Conservation (phyloP, 1,284 basidiomycete species). For the Veloboletus limbatus region DNA sequence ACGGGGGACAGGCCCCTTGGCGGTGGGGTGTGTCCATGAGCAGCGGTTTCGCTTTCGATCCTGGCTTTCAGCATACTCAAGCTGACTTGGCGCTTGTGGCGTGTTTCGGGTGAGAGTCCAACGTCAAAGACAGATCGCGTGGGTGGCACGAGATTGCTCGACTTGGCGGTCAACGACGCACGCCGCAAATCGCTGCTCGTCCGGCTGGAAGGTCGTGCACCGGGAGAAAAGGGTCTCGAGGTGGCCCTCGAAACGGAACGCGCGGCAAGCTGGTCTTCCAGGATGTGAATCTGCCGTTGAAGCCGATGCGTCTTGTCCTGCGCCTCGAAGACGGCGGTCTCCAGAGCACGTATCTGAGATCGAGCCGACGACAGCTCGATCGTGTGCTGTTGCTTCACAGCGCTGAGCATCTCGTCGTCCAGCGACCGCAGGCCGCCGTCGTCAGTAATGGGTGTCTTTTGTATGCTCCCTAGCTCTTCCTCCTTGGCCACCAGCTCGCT, state of each 20-base stretch:
- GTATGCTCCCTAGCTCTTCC: conserved; percentile 55
- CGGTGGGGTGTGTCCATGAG: conserved; percentile 34
- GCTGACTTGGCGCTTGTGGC: conserved; percentile 83
- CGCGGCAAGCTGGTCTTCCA: conserved; percentile 60
- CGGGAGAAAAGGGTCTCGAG: conserved; percentile 42
- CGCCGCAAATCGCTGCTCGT: conserved; percentile 47
- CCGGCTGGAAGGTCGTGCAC: conserved; percentile 49
- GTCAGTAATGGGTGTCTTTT: conserved; percentile 22
- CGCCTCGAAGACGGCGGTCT: conserved; percentile 70
- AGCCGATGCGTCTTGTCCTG: conserved; percentile 66
- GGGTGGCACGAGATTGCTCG: conserved; percentile 37
- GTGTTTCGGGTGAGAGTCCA: conserved; percentile 68
- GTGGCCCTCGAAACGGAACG: conserved; percentile 41
- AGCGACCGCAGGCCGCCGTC: conserved; percentile 43
- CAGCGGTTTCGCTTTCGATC: conserved; percentile 72
- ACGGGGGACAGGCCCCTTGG: conserved; percentile 57
- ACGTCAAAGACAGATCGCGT: conserved; percentile 60
- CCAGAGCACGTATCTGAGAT: conserved; percentile 72
- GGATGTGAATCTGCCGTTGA: conserved; percentile 60
- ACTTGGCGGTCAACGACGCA: conserved; percentile 46
- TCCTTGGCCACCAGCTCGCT: conserved; percentile 56
- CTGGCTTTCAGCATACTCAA: conserved; percentile 86
- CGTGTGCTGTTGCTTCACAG: conserved; percentile 66
- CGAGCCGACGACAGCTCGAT: conserved; percentile 78
- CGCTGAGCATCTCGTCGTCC: conserved; percentile 67